Percentiles rank a stretch among this genome's conserved stretches.
These are phyloP conservation scores for Mentha longifolia DNA, from an alignment of 257 asterid species.

Conservation along the genomic window DNA sequence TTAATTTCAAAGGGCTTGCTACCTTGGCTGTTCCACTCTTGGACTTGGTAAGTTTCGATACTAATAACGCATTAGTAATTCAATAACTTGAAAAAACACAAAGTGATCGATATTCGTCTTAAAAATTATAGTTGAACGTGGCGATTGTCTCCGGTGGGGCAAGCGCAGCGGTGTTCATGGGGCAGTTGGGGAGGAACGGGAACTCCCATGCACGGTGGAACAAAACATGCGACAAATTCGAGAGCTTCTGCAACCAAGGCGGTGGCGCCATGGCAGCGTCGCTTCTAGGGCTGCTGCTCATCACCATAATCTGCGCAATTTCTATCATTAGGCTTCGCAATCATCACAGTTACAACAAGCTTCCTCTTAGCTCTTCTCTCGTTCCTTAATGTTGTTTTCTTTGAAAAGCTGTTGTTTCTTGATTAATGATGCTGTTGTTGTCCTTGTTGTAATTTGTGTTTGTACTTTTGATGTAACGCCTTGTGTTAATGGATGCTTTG, in stretches of 20 bases:
- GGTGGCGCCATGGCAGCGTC: conserved; percentile 73
- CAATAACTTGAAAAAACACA: too few relatives aligned
- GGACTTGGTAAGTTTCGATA: conserved; percentile 58
- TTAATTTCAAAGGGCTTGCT: conserved; percentile 47
- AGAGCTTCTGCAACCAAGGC: conserved; percentile 64
- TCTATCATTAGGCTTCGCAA: conserved; percentile 54
- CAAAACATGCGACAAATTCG: conserved; percentile 77
- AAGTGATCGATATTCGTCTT: too few relatives aligned
- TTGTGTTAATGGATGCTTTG: not conserved
- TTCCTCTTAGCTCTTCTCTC: conserved; percentile 27
- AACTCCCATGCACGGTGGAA: conserved; percentile 86
- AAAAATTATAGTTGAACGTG: conserved; percentile 59
- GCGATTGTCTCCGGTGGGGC: conserved; percentile 66
- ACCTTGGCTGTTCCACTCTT: conserved; percentile 53
- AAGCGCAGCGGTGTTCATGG: conserved; percentile 85
- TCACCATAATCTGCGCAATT: conserved; percentile 48
- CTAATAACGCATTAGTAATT: too few relatives aligned
- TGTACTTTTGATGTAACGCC: not conserved
- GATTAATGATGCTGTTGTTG: not conserved
- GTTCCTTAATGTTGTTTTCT: conserved; percentile 21
- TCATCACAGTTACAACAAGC: conserved; percentile 30
- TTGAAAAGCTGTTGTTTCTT: conserved; percentile 30
- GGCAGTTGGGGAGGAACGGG: conserved; percentile 81
- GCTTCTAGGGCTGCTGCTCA: conserved; percentile 57
- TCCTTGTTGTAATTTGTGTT: not conserved